Evolutionary conservation across 2,329 filamentous ascomycete species (phyloP).

Genomic region (Colletotrichum trifolii): DNA sequence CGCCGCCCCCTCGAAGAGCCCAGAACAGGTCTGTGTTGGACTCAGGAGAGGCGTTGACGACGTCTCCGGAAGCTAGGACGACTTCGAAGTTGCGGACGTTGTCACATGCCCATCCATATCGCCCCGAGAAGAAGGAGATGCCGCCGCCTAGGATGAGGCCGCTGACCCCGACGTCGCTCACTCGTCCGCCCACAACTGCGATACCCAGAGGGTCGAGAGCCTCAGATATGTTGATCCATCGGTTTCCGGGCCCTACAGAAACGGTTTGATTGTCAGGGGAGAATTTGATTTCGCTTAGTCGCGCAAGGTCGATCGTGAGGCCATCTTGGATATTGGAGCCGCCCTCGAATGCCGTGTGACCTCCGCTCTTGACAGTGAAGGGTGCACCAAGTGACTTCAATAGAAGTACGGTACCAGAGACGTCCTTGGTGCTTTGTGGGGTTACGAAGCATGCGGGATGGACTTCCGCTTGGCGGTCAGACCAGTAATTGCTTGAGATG

Average conservation of each 20-base stretch:
- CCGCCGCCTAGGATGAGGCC: constrained; percentile 60
- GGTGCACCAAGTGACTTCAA: constrained; percentile 37
- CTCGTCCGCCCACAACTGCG: constrained; percentile 56
- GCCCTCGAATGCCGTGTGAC: constrained; percentile 59
- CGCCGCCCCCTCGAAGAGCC: constrained; percentile 56
- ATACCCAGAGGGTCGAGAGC: constrained; percentile 52
- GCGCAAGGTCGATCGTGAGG: constrained; percentile 56
- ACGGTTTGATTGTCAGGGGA: constrained; percentile 48
- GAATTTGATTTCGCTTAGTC: constrained; percentile 50
- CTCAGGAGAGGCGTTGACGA: constrained; percentile 53
- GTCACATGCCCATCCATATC: constrained; percentile 59
- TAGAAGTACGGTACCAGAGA: constrained; percentile 42
- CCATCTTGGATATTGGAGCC: constrained; percentile 54
- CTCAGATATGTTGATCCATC: constrained; percentile 56
- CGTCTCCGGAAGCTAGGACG: constrained; percentile 56
- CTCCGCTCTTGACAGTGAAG: constrained; percentile 64
- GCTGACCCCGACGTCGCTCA: constrained; percentile 54
- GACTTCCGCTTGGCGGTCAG: constrained; percentile 42
- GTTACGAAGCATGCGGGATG: constrained; percentile 41
- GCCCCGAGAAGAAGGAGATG: constrained; percentile 58
- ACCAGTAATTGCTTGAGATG: constrained; percentile 46
- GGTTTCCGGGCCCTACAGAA: constrained; percentile 54
- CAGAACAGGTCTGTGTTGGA: constrained; percentile 55
- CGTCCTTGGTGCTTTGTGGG: constrained; percentile 41
- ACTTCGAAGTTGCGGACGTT: constrained; percentile 58